Conservation (phyloP, 1,284 basidiomycete genomes). For the Leccinum olivaceoglutinosum region DNA sequence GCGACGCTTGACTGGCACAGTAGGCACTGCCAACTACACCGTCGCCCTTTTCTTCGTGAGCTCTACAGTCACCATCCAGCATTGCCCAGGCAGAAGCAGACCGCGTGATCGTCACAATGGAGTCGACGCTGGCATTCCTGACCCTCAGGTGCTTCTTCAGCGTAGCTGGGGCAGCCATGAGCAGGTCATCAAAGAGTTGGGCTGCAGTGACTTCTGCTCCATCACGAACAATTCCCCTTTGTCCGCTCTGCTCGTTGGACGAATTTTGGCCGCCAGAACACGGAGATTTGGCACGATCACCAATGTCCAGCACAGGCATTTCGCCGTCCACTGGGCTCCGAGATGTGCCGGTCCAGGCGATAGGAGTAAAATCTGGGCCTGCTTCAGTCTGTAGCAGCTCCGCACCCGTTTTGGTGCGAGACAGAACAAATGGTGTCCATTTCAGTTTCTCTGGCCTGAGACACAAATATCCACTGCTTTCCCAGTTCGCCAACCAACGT, state of each 20-base stretch:
- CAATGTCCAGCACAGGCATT: constrained; percentile 21
- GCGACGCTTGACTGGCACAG: constrained; percentile 22
- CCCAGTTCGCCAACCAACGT: constrained; percentile 66
- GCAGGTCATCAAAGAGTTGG: constrained; percentile 29
- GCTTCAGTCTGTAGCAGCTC: constrained; percentile 29
- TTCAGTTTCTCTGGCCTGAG: constrained; percentile 85
- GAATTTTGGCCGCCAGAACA: constrained; percentile 10
- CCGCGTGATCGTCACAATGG: constrained; percentile 14
- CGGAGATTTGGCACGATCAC: constrained; percentile 17
- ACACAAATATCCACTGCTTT: constrained; percentile 75
- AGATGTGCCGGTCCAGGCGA: constrained; percentile 18
- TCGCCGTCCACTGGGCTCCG: constrained; percentile 21
- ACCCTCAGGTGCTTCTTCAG: constrained; percentile 12
- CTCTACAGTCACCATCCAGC: constrained; percentile 8
- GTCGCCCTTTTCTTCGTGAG: constrained; percentile 7
- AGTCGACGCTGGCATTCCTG: constrained; percentile 15
- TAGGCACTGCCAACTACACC: constrained; percentile 6
- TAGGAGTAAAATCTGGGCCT: constrained; percentile 16
- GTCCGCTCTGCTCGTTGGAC: constrained; percentile 18
- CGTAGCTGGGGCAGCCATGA: constrained; percentile 13
- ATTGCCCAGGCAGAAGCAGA: constrained; percentile 18
- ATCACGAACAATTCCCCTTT: constrained; percentile 3
- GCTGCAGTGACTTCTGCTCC: constrained; percentile 23
- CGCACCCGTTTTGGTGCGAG: constrained; percentile 47
- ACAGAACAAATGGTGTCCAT: constrained; percentile 90